Percentiles rank a stretch among this genome's conserved stretches.
These are phyloP conservation scores for Pyracantha coccinea DNA, from an alignment of 331 rosid genomes.

Conservation along the genomic window DNA sequence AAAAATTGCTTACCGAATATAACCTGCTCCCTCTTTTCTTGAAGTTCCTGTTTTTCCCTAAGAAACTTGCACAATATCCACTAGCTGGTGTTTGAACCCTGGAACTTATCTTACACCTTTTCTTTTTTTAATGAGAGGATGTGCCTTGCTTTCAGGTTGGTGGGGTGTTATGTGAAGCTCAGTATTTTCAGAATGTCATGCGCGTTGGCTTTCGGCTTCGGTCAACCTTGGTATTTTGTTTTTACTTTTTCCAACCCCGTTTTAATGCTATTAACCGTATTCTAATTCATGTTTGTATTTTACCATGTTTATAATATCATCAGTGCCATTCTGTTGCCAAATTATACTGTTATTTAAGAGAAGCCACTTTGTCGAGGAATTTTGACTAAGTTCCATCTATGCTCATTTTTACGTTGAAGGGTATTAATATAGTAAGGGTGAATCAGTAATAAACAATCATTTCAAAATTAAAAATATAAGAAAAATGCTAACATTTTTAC, in stretches of 20 bases:
- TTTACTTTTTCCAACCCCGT: background rate
- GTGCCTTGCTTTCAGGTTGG: constrained; percentile 32
- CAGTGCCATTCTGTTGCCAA: background rate
- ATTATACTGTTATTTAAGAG: background rate
- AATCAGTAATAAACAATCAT: background rate
- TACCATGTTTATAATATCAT: background rate
- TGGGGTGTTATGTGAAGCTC: constrained; percentile 91
- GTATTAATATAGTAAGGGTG: background rate
- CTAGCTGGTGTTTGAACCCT: background rate
- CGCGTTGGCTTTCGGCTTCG: constrained; percentile 81
- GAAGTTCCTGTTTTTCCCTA: background rate
- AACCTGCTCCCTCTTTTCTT: background rate
- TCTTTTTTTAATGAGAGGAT: background rate
- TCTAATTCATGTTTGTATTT: background rate
- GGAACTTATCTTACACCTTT: background rate
- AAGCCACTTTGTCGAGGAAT: background rate
- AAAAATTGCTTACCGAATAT: background rate
- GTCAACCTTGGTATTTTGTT: constrained; percentile 64
- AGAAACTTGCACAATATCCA: background rate
- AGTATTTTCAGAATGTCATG: constrained; percentile 94
- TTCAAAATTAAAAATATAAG: background rate
- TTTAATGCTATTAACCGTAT: background rate
- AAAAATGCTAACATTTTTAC: background rate
- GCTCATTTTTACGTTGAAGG: background rate
- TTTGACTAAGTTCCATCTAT: background rate